Percentiles rank a stretch among this genome's conserved stretches.
phyloP scores from a whole-genome alignment of 306 rosid species.

The Ochetophila trinervis region DNA sequence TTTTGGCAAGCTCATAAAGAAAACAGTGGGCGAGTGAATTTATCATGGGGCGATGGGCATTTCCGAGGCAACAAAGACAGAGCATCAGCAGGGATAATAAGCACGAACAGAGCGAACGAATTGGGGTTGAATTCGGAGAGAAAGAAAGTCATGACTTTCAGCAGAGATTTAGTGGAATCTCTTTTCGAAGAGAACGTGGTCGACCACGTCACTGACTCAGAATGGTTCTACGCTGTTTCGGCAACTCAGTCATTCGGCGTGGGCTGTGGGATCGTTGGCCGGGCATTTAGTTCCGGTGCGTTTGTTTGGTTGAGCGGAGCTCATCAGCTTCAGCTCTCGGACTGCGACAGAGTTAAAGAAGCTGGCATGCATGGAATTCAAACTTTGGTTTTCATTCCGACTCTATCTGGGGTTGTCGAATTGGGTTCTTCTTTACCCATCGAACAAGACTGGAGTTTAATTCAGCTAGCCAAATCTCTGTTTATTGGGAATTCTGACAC shows the following conservation, averaged over 20 bases:
- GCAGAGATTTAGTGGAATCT: background rate
- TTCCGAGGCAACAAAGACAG: constrained; percentile 11
- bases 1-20: constrained; percentile 48
- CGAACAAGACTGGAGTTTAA: constrained; percentile 53
- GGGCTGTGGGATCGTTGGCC: constrained; percentile 23
- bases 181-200: constrained; percentile 4
- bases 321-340: constrained; percentile 40
- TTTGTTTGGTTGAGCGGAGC: constrained; percentile 52
- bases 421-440: constrained; percentile 56
- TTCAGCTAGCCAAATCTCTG: constrained; percentile 44
- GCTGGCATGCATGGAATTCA: constrained; percentile 64
- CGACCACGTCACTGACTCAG: constrained; percentile 38
- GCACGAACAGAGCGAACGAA: too few relatives aligned
- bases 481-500: constrained; percentile 16
- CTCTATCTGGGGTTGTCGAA: constrained; percentile 56
- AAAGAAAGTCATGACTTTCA: background rate
- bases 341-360: constrained; percentile 67
- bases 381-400: constrained; percentile 57
- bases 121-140: constrained; percentile 3
- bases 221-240: constrained; percentile 75
- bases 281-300: constrained; percentile 42
- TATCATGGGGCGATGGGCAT: constrained; percentile 40
- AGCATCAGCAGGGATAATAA: background rate
- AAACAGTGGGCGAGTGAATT: background rate
- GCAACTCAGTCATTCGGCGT: constrained; percentile 35